Evolutionary conservation across 768 basidiomycete species (phyloP).

Genomic region (Kwoniella dendrophila): DNA sequence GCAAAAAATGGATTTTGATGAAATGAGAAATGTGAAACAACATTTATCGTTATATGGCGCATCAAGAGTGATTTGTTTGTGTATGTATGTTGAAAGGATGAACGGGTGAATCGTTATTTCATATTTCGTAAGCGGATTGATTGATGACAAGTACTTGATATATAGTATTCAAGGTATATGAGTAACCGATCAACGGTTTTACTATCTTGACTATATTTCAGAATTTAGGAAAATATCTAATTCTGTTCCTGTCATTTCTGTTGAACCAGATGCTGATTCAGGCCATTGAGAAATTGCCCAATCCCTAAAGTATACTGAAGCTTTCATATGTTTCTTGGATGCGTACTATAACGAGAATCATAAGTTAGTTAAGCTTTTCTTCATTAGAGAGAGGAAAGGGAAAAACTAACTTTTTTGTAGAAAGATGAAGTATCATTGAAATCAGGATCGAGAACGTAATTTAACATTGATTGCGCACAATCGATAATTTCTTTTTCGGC

Average conservation of each 20-base stretch:
- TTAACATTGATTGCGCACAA: constrained; percentile 81
- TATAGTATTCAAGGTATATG: too few relatives aligned
- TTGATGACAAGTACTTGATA: neutral
- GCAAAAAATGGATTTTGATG: too few relatives aligned
- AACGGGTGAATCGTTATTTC: too few relatives aligned
- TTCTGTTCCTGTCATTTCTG: constrained; percentile 20
- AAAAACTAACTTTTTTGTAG: constrained; percentile 66
- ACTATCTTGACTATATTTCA: constrained; percentile 6
- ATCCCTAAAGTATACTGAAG: constrained; percentile 76
- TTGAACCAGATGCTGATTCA: constrained; percentile 19
- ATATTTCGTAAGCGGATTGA: too few relatives aligned
- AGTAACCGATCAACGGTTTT: constrained; percentile 6
- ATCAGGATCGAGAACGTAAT: constrained; percentile 67
- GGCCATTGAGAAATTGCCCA: constrained; percentile 65
- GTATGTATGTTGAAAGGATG: too few relatives aligned
- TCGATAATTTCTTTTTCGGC: constrained; percentile 76
- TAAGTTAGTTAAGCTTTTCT: neutral
- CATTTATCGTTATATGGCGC: neutral
- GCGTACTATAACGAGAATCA: constrained; percentile 62
- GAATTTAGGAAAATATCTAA: constrained; percentile 8
- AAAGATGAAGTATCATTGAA: constrained; percentile 70
- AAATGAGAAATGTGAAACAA: neutral
- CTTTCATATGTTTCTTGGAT: constrained; percentile 75
- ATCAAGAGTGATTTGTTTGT: constrained; percentile 4
- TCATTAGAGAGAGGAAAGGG: neutral